Evolutionary conservation across 768 basidiomycete species (phyloP).

Genomic region (Mrakia hoshinonis): DNA sequence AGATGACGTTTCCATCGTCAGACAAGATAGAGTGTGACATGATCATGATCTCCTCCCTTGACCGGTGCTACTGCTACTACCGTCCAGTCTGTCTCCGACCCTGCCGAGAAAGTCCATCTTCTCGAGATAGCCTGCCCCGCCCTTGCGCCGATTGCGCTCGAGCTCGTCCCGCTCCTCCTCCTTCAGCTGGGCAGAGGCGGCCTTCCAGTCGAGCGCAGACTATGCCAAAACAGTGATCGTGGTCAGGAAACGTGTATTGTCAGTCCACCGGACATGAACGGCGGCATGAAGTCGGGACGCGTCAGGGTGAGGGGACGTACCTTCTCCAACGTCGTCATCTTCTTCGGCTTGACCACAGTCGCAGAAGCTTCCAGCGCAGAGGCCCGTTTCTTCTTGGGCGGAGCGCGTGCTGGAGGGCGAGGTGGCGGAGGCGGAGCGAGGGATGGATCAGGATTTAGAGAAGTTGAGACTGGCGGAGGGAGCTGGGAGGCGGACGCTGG

Average conservation of each 20-base stretch:
- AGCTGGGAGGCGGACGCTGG: background rate
- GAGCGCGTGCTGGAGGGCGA: background rate
- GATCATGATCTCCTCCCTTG: background rate
- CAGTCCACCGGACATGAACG: background rate
- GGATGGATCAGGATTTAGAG: background rate
- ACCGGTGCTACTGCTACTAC: background rate
- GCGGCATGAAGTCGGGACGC: background rate
- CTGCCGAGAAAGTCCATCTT: background rate
- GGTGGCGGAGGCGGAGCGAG: background rate
- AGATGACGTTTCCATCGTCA: background rate
- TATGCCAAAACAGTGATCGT: too few species aligned
- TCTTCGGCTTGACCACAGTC: background rate
- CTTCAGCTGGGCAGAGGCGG: background rate
- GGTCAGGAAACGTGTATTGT: background rate
- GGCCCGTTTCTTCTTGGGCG: background rate
- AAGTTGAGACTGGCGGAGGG: too few species aligned
- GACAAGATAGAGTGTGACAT: background rate
- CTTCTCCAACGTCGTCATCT: slow-evolving; percentile 10
- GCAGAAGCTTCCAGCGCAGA: background rate
- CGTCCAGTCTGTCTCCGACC: background rate
- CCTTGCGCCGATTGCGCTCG: slow-evolving; percentile 3
- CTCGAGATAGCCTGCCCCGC: background rate
- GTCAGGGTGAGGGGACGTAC: background rate
- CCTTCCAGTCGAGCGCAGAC: slow-evolving; percentile 12
- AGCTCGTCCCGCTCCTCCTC: slow-evolving; percentile 10